Conservation (phyloP, 2,329 filamentous ascomycete species). For the Fusarium nurragi region DNA sequence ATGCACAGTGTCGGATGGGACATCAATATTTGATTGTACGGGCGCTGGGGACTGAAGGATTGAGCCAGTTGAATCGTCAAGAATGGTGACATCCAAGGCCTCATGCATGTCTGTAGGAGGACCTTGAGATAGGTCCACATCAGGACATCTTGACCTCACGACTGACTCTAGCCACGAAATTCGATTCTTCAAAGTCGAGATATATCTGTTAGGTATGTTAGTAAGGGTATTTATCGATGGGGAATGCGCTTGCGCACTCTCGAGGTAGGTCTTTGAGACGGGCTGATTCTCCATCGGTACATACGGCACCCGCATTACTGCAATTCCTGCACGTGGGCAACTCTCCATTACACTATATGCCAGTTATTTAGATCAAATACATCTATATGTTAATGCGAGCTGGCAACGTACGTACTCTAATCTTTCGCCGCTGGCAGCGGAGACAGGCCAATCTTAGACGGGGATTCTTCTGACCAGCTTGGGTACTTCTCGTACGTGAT, state of each 20-base stretch:
- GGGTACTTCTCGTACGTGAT: slow-evolving; percentile 20
- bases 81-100: slow-evolving; percentile 9
- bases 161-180: slow-evolving; percentile 59
- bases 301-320: slow-evolving; percentile 52
- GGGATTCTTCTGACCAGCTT: slow-evolving; percentile 39
- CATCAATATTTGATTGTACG: background rate
- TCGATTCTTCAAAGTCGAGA: slow-evolving; percentile 52
- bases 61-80: slow-evolving; percentile 7
- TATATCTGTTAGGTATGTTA: slow-evolving; percentile 34
- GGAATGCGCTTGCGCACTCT: slow-evolving; percentile 45
- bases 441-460: slow-evolving; percentile 46
- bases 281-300: slow-evolving; percentile 56
- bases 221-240: no score
- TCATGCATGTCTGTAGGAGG: slow-evolving; percentile 27
- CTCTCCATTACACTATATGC: slow-evolving; percentile 55
- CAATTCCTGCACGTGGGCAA: slow-evolving; percentile 56
- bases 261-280: slow-evolving; percentile 53
- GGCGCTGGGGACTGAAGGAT: background rate
- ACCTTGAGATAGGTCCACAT: slow-evolving; percentile 51
- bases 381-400: background rate
- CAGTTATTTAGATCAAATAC: background rate
- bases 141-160: slow-evolving; percentile 53
- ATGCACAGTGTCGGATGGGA: rapidly evolving
- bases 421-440: slow-evolving; percentile 60
- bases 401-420: slow-evolving; percentile 49